Evolutionary conservation across 768 basidiomycete genomes (phyloP).

Genomic region (Boletellus sp.): DNA sequence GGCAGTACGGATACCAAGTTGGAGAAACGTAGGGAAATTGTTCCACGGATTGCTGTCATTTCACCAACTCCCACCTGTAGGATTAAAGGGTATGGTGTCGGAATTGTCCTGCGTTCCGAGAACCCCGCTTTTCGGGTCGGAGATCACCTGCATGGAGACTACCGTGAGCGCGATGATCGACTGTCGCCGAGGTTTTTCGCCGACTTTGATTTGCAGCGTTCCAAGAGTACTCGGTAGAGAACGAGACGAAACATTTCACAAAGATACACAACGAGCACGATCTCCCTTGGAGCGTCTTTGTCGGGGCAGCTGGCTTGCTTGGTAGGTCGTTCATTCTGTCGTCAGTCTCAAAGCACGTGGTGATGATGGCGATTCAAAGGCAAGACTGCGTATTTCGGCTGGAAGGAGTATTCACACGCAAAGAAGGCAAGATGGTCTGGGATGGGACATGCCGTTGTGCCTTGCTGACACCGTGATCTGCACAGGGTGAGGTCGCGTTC

Average conservation of each 20-base stretch:
- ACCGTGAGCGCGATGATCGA: conserved; percentile 18
- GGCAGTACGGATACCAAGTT: neutral
- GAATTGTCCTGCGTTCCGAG: conserved; percentile 19
- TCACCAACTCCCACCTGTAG: neutral
- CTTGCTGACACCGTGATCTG: neutral
- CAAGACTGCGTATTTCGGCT: conserved; percentile 10
- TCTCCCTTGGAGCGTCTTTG: conserved; percentile 27
- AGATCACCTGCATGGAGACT: conserved; percentile 14
- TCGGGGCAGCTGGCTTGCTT: conserved; percentile 30
- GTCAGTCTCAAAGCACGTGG: neutral
- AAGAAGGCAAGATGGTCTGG: conserved; percentile 19
- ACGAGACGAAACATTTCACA: neutral
- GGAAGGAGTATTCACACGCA: conserved; percentile 8
- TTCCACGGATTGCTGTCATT: no score
- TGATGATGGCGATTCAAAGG: conserved; percentile 5
- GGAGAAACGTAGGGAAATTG: conserved; percentile 4
- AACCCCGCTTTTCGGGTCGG: conserved; percentile 1
- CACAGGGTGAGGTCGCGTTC: conserved; percentile 48
- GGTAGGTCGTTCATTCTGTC: neutral
- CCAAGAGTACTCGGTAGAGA: conserved; percentile 15
- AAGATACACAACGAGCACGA: conserved; percentile 24
- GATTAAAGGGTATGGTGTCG: conserved; percentile 37
- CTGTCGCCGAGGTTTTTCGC: neutral
- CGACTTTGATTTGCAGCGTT: conserved; percentile 29
- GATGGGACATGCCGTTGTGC: neutral